Conservation (phyloP, 768 basidiomycete species). For the Trametes meyenii region DNA sequence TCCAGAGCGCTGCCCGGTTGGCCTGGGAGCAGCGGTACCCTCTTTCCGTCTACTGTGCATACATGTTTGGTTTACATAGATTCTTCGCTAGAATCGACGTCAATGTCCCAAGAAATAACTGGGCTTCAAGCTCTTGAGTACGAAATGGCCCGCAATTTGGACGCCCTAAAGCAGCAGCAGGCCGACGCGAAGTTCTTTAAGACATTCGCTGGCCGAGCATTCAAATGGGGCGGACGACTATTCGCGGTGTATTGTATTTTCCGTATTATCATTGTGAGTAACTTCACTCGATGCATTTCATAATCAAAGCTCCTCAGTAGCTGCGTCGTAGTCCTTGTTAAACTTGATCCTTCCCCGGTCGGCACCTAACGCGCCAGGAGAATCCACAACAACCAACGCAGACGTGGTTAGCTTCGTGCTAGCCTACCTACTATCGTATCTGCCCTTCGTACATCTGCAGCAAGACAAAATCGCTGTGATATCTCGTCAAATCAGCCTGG, state of each 20-base stretch:
- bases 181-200: conserved; percentile 50
- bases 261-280: conserved; percentile 62
- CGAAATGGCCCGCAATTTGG: conserved; percentile 64
- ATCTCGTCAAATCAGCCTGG: conserved; percentile 61
- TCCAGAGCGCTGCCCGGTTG: conserved; percentile 54
- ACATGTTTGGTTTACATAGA: not conserved
- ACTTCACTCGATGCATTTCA: conserved; percentile 1
- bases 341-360: conserved; percentile 50
- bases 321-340: conserved; percentile 46
- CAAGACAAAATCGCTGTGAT: conserved; percentile 43
- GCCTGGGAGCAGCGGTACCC: conserved; percentile 45
- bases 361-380: conserved; percentile 15
- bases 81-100: conserved; percentile 37
- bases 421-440: conserved; percentile 43
- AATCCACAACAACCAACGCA: conserved; percentile 18
- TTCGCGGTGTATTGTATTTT: conserved; percentile 72
- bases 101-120: conserved; percentile 55
- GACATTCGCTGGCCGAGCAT: conserved; percentile 58
- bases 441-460: conserved; percentile 38
- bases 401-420: conserved; percentile 48
- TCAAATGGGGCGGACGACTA: conserved; percentile 48
- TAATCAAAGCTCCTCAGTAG: not conserved
- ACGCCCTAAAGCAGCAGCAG: conserved; percentile 50
- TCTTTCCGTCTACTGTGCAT: not conserved
- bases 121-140: conserved; percentile 70